Evolutionary conservation across 306 rosid genomes (phyloP), one percentile per base, ranked within the genome.

Genomic region (Pterocarpus macrocarpus): DNA sequence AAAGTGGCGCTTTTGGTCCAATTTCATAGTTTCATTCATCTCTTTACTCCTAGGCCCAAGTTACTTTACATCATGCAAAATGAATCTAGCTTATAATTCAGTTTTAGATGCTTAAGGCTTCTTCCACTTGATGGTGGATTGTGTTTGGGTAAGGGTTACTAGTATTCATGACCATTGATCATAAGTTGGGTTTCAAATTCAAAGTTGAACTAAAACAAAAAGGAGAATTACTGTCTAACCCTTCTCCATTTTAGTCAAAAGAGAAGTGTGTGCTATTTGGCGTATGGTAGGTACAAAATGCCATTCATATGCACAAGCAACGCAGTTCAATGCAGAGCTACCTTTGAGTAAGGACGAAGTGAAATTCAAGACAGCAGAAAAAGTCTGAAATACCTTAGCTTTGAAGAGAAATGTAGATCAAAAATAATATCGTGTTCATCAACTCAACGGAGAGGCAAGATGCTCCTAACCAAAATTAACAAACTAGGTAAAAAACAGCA

Each of bases 261-360:
- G 3, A 73, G 39, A 57, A 36, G 22, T 12, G 34, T 30, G 63
- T 36, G 65, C 74, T 32, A 22, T 38, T 57, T 68, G 71, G 64
- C 16, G 28, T 28, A 71, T 33, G 88, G 89, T 84, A 85, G 94
- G 95, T 89, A 35, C 73, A 82, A 63, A 85, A 49, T 28, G 79
- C 44, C 52, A 78, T 69, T 76, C 77, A 77, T 73, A 67, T 73
- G 87, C 77, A 73, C 82, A 84, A 84, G 73, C 76, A 77, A 67
- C 77, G 84, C 79, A 80, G 39, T 78, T 64, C 71, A 73, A 58
- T 81, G 83, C 69, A 81, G 38, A 72, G 81, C 73, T 83, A 86
- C 65, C 89, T 83, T 91, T 90, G 94, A 87, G 94, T 93, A 87
- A 72, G 93, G 61, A 86, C 64, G 77, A 90, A 90, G 96, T 76